Percentiles rank a stretch among this genome's conserved stretches.
phyloP scores from a whole-genome alignment of 2,329 filamentous ascomycete species.

The Fusarium sp. region DNA sequence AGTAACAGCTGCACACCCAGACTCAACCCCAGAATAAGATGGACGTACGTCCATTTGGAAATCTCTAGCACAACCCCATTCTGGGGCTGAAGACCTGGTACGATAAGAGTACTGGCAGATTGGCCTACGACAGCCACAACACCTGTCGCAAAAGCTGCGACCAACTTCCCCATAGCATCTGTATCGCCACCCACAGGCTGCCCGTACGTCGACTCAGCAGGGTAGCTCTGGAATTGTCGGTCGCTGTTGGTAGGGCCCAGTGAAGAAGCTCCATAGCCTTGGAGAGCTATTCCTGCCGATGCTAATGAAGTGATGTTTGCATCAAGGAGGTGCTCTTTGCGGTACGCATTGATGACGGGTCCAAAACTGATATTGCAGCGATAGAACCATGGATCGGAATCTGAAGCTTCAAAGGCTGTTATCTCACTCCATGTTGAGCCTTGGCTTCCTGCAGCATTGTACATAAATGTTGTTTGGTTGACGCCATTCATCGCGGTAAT shows the following conservation, averaged over 20 bases:
- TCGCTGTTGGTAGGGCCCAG: slow-evolving; percentile 21
- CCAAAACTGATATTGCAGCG: slow-evolving; percentile 39
- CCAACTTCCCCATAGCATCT: slow-evolving; percentile 50
- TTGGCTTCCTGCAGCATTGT: slow-evolving; percentile 18
- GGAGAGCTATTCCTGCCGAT: slow-evolving; percentile 38
- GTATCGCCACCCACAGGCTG: slow-evolving; percentile 45
- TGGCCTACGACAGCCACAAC: slow-evolving; percentile 50
- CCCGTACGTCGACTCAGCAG: slow-evolving; percentile 55
- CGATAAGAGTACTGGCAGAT: slow-evolving; percentile 43
- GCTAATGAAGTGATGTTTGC: slow-evolving; percentile 34
- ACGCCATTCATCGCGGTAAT: slow-evolving; percentile 28
- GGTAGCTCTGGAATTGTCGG: slow-evolving; percentile 53
- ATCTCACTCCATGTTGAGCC: slow-evolving; percentile 35
- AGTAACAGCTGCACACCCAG: slow-evolving; percentile 48
- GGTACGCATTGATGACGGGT: slow-evolving; percentile 28
- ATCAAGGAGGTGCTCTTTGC: slow-evolving; percentile 32
- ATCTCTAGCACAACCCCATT: slow-evolving; percentile 49
- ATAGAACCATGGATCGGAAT: slow-evolving; percentile 37
- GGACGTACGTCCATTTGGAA: slow-evolving; percentile 46
- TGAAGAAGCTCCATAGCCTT: slow-evolving; percentile 40
- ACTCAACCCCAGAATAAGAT: slow-evolving; percentile 49
- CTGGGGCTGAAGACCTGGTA: slow-evolving; percentile 47
- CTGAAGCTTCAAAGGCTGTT: slow-evolving; percentile 39
- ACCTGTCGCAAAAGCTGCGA: slow-evolving; percentile 53
- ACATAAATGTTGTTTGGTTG: slow-evolving; percentile 40